Evolutionary conservation across 1,139 yeast genomes (phyloP), one percentile per base, ranked within the genome.

Genomic region (Trichomonascaceae sp.): DNA sequence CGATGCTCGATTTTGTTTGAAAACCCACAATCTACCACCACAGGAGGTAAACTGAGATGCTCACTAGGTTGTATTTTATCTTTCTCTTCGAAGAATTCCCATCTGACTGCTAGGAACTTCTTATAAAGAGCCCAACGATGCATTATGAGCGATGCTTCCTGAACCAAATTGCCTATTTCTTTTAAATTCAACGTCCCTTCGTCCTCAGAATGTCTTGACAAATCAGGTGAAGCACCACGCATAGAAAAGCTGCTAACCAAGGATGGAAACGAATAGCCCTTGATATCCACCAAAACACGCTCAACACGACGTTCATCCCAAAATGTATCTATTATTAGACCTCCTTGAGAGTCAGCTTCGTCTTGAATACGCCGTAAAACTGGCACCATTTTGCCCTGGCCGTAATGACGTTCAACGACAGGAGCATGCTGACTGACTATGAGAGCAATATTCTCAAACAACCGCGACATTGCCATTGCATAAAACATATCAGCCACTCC

Each of bases 331-430:
- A 88, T 76, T 10, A 93, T 86, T 49, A 93, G 74, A 0, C 96
- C 95, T 22, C 95, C 86, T 65, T 93, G 99, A 13, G 91, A 78
- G 65, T 93, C 99, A 19, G 95, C 85, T 66, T 93, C 99, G 55
- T 80, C 76, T 68, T 93, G 96, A 39, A 93, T 84, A 55, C 80
- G 81, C 27, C 78, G 82, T 60, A 91, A 78, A 4, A 91, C 91
- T 49, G 76, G 77, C 2, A 78, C 72, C 75, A 91, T 83, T 27
- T 88, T 84, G 18, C 77, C 71, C 1, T 76, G 74, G 5, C 88
- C 87, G 66, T 95, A 93, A 64, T 84, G 85, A 53, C 77, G 77
- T 52, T 79, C 80, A 32, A 93, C 90, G 49, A 93, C 78, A 6
- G 84, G 85, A 0, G 95, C 83, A 68, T 93, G 99, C 66, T 90